phyloP scores from a whole-genome alignment of 2,329 filamentous ascomycete species.

The Hypoxylon sp. region DNA sequence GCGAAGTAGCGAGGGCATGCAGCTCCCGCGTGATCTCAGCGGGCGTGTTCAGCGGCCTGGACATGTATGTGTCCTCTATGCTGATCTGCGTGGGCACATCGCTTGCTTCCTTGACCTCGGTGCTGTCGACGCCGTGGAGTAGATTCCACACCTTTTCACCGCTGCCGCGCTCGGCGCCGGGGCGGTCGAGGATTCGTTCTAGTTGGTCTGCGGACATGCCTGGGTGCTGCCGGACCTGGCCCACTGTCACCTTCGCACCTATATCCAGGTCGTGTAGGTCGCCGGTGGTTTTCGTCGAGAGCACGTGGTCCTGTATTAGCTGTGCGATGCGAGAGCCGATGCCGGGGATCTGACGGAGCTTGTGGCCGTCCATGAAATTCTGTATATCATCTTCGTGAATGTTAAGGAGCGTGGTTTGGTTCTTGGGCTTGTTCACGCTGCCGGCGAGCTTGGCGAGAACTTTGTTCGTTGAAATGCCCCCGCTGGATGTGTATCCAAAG shows the following conservation, averaged over 20 bases:
- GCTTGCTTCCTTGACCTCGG: slow-evolving; percentile 79
- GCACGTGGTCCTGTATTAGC: slow-evolving; percentile 74
- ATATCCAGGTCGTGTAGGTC: slow-evolving; percentile 58
- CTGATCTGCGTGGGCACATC: slow-evolving; percentile 89
- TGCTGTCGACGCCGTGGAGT: slow-evolving; percentile 84
- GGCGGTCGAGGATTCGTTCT: slow-evolving; percentile 77
- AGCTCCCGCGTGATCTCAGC: slow-evolving; percentile 78
- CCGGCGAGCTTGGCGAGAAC: slow-evolving; percentile 88
- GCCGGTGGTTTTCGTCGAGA: slow-evolving; percentile 51
- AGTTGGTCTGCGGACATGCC: slow-evolving; percentile 75
- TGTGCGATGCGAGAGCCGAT: slow-evolving; percentile 86
- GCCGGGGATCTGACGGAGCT: slow-evolving; percentile 85
- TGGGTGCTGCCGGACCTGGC: slow-evolving; percentile 74
- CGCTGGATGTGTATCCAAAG: slow-evolving; percentile 88
- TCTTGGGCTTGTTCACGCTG: slow-evolving; percentile 86
- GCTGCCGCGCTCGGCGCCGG: slow-evolving; percentile 79
- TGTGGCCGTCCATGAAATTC: slow-evolving; percentile 80
- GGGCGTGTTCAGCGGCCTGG: slow-evolving; percentile 74
- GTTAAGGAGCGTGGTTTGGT: slow-evolving; percentile 86
- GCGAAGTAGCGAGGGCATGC: slow-evolving; percentile 74
- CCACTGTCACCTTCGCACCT: slow-evolving; percentile 70
- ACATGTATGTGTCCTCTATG: slow-evolving; percentile 91
- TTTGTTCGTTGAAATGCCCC: slow-evolving; percentile 90
- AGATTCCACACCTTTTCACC: slow-evolving; percentile 82
- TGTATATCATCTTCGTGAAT: slow-evolving; percentile 71